These are phyloP conservation scores for Solanum appendiculatum DNA, from an alignment of 257 asterid species.

Conservation along the genomic window DNA sequence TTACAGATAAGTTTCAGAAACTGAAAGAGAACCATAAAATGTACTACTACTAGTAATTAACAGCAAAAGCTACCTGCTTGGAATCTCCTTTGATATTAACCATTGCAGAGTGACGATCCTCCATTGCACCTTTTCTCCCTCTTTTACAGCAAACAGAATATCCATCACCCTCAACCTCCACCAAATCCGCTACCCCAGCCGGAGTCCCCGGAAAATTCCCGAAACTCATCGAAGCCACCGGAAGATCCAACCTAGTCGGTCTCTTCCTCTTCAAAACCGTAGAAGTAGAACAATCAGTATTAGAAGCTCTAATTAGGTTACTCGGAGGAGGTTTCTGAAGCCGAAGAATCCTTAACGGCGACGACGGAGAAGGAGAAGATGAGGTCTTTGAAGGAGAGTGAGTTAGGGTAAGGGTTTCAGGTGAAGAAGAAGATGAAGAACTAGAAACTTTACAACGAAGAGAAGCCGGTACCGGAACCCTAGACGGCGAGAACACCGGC, in stretches of 20 bases:
- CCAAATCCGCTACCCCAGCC: slow-evolving; percentile 13
- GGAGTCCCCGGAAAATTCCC: slow-evolving; percentile 13
- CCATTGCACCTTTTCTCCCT: slow-evolving; percentile 72
- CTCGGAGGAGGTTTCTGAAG: slow-evolving; percentile 37
- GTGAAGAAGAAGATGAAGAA: slow-evolving; percentile 20
- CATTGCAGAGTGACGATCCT: slow-evolving; percentile 73
- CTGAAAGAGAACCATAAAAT: neutral
- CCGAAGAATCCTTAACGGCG: slow-evolving; percentile 50
- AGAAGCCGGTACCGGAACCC: slow-evolving; percentile 10
- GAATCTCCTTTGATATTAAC: slow-evolving; percentile 41
- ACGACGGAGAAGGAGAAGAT: slow-evolving; percentile 33
- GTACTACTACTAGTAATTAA: neutral
- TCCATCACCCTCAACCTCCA: slow-evolving; percentile 69
- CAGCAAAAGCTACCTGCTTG: slow-evolving; percentile 31
- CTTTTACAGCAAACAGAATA: slow-evolving; percentile 71
- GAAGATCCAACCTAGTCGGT: slow-evolving; percentile 49
- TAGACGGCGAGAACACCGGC: slow-evolving; percentile 45
- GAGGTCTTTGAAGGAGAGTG: slow-evolving; percentile 2
- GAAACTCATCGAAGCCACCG: slow-evolving; percentile 11
- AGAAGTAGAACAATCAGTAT: slow-evolving; percentile 13
- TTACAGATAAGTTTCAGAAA: neutral
- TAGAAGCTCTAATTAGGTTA: slow-evolving; percentile 39
- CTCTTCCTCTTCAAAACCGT: slow-evolving; percentile 48
- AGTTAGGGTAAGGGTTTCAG: neutral
- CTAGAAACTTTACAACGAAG: neutral